Base-by-base conservation (phyloP, 1,284 basidiomycete species). In the Cutaneotrichosporon cavernicola region DNA sequence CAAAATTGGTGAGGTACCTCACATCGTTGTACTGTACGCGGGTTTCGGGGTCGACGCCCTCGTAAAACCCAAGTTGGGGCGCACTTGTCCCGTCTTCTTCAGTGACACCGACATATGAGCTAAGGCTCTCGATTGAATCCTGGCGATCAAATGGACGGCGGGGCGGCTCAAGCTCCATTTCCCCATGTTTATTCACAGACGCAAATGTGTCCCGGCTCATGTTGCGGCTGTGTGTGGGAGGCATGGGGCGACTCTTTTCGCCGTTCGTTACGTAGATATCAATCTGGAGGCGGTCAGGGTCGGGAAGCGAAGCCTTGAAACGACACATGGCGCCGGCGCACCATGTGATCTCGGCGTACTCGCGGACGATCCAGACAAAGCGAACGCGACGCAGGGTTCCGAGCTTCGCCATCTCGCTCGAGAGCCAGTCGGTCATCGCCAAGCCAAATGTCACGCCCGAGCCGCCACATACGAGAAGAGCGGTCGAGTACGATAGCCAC, bases 281-380 rank as follows among this genome's bases (percentile, higher is more conserved):
- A 61, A 94, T 81, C 67, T 89, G 86, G 10, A 94, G 81, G 46
- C 86, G 83, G 5, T 85, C 81, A 5, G 80, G 70, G 0, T 87
- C 82, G 18, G 90, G 83, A 78, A 90, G 84, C 53, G 85, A 82
- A 8, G 38, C 30, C 73, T 87, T 85, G 79, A 90, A 93, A 34
- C 85, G 83, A 22, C 88, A 84, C 31, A 94, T 75, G 53, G 87
- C 82, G 3, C 86, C 83, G 0, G 91, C 90, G 62, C 89, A 88
- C 91, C 91, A 93, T 65, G 89, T 87, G 53, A 92, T 83, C 75
- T 93, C 90, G n/a, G 87, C 62, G 75, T 89, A 91, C 74, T 93
- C 91, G 58, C 90, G 84, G 56, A 92, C 83, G 59, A 92, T 85
- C 91, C 92, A 94, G 5, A 93, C 85, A 69, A 94, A 91, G 32